Evolutionary conservation across 1,284 basidiomycete species (phyloP).

Genomic region (Ganoderma leucocontextum): DNA sequence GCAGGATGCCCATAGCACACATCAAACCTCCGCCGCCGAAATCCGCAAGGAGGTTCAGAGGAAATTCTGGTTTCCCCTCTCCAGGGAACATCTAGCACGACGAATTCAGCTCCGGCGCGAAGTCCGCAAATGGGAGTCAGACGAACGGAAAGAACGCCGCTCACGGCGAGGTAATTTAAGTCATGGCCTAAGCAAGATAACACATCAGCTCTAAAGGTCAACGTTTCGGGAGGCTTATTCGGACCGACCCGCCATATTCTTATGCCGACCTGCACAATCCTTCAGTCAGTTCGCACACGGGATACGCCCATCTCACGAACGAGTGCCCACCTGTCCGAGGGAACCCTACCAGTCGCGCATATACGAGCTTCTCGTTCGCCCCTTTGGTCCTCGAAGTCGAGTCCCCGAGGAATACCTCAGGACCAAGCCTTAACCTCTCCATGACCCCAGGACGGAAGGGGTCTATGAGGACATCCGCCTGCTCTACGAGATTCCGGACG

Average conservation of each 20-base stretch:
- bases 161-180: constrained; percentile 87
- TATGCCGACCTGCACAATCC: constrained; percentile 58
- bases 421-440: constrained; percentile 81
- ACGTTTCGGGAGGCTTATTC: not conserved
- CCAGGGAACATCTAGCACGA: constrained; percentile 74
- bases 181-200: constrained; percentile 67
- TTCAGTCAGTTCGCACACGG: not conserved
- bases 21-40: constrained; percentile 85
- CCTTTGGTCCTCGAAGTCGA: constrained; percentile 48
- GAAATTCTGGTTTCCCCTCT: constrained; percentile 72
- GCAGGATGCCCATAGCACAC: constrained; percentile 78
- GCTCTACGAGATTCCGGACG: constrained; percentile 66
- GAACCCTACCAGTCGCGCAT: constrained; percentile 75
- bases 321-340: constrained; percentile 59
- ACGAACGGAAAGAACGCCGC: constrained; percentile 77
- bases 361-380: constrained; percentile 66
- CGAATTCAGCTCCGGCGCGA: not conserved
- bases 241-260: constrained; percentile 71
- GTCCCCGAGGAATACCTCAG: constrained; percentile 71
- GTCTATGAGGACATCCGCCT: constrained; percentile 84
- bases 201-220: constrained; percentile 16
- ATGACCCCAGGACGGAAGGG: constrained; percentile 86
- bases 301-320: not conserved
- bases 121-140: not conserved
- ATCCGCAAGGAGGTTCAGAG: constrained; percentile 81